Conservation (phyloP, 2,329 filamentous ascomycete genomes). For the Lasiodiplodia sp. region DNA sequence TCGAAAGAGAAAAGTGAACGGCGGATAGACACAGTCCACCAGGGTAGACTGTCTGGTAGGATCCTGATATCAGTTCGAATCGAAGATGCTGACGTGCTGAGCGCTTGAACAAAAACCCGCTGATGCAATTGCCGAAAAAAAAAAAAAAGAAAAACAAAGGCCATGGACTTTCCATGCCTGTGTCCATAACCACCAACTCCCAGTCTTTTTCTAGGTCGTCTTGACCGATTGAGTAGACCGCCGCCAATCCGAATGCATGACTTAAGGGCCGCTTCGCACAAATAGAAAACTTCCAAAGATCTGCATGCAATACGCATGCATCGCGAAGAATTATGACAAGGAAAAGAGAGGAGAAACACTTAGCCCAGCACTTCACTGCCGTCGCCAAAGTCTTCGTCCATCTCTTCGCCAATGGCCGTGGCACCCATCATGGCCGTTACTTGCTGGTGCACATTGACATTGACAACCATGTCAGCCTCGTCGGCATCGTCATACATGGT, state of each 20-base stretch:
- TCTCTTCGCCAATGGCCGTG: constrained; percentile 49
- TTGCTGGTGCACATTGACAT: constrained; percentile 47
- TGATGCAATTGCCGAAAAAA: constrained; percentile 24
- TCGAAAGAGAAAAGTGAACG: constrained; percentile 7
- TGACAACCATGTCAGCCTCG: constrained; percentile 42
- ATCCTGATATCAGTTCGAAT: constrained; percentile 7
- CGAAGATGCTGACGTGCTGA: constrained; percentile 18
- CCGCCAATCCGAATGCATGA: constrained; percentile 3
- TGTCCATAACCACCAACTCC: constrained; percentile 24
- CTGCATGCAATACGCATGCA: not conserved
- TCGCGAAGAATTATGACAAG: not conserved
- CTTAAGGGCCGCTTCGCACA: not conserved
- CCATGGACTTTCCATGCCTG: constrained; percentile 12
- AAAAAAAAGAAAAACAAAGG: constrained; percentile 10
- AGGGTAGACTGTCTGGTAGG: not conserved
- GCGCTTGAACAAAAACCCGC: constrained; percentile 11
- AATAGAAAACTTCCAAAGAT: not conserved
- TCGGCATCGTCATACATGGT: constrained; percentile 34
- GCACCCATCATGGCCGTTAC: constrained; percentile 48
- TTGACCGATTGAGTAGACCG: constrained; percentile 11
- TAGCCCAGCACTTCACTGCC: constrained; percentile 53
- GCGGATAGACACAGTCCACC: not conserved
- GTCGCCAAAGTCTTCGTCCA: constrained; percentile 54
- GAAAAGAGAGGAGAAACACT: not conserved
- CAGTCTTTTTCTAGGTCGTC: constrained; percentile 20